Base-by-base conservation (phyloP, 2,329 filamentous ascomycete species). In the Aaosphaeria pasadenensis region DNA sequence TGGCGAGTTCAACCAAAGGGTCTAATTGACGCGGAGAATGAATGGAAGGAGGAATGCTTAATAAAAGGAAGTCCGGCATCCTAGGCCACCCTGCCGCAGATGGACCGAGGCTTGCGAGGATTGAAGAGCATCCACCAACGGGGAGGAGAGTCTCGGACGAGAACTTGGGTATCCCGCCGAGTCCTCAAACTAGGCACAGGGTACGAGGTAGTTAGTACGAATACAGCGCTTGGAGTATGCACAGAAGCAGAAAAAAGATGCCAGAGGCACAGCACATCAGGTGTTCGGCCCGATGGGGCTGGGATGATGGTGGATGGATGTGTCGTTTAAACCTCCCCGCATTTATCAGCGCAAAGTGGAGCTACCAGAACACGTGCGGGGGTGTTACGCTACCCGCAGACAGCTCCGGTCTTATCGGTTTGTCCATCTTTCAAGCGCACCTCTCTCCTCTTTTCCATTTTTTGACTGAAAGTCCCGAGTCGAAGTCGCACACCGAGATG, bases 361-460 rank as follows among this genome's bases (percentile, higher is more conserved):
- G 50, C 52, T 49, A 47, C 44, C 41, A 29, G 17, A 11, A 45
- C 44, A 50, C 53, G 53, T 50, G 64, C 62, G 62, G 63, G 63
- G 62, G 53, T 54, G 53, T 61, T 62, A 62, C 59, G 57, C 58
- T 9, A 41, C 3, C 33, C 13, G 33, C 9, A 36, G 33, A 9
- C 50, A 60, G 52, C 52, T 49, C 51, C 51, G 49, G 46, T 53
- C 29, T 46, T 30, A 46, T 31, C 43, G 43, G 41, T 39, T 48
- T 30, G 40, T 30, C 44, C 31, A 29, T 29, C 45, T 48, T 44
- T 43, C 53, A 53, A 45, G 48, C 45, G 47, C 49, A 24, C 17
- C 43, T 47, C 52, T 58, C 60, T 47, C 55, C 53, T 42, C 53
- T 56, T 63, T 58, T 56, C 63, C 57, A 54, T 49, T 55, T 66